Evolutionary conservation across 208 protist genomes (phyloP), one percentile per base, ranked within the genome.

Genomic region (Porcisia deanei): DNA sequence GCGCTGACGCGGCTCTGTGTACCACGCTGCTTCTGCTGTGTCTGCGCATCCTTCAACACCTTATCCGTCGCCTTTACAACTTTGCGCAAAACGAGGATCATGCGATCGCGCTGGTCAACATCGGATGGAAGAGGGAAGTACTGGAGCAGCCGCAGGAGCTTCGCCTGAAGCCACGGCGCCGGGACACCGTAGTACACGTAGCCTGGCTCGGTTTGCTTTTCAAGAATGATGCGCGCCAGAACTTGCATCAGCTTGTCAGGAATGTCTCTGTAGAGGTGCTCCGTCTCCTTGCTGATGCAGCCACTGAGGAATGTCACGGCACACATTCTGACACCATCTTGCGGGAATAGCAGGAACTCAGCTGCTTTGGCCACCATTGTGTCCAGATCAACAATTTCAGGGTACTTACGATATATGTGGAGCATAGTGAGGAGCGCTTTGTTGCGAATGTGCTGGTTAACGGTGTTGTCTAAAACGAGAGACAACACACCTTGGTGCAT

Each of bases 121-220:
- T 98, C 95, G 22, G 76, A 73, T 34, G 98, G 97, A 8, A 89
- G 69, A 25, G 98, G 95, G 79, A 99, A 99, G 72, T 96, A 94
- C 78, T 98, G 98, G 39, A 99, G 88, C 45, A 99, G 89, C 47
- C 97, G 94, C 22, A 99, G 88, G n/a, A 98, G 77, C 83, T 99
- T 99, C 49, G 98, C 92, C 90, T 99, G 98, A 37, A 99, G 89
- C 99, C 99, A 99, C 54, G 99, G 99, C 25, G 96, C 91, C 20
- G 98, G 91, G 54, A 99, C 94, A 55, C 96, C 90, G 86, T 99
- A 99, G 88, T 99, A 99, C 8, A 99, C 85, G 90, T 99, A 99
- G 39, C 98, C 98, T 16, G 86, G 86, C 63, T 96, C 88, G 10
- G 90, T 96, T 52, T 94, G 84, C 72, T 96, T 95, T 71, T 90